phyloP scores from a whole-genome alignment of 257 asterid species.

The Lantana camara region DNA sequence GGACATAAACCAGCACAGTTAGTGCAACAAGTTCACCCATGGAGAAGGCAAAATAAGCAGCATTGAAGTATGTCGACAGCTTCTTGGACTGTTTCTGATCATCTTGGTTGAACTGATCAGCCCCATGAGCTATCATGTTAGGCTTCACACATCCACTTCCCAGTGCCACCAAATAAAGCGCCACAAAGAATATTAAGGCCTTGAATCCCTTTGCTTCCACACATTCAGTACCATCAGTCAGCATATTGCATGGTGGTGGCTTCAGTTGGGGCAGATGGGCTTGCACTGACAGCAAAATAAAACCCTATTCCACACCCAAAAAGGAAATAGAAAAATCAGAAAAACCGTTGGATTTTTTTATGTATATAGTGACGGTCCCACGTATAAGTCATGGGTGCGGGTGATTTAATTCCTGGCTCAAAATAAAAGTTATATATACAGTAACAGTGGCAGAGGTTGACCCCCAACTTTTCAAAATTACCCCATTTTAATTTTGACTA shows the following conservation, averaged over 20 bases:
- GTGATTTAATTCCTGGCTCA: too few species aligned
- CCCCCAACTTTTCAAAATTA: too few species aligned
- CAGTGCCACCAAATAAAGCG: constrained; percentile 83
- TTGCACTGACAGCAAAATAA: constrained; percentile 82
- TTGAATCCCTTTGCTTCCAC: constrained; percentile 73
- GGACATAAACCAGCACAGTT: constrained; percentile 80
- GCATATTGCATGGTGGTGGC: constrained; percentile 73
- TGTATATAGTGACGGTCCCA: too few species aligned
- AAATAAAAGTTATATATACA: too few species aligned
- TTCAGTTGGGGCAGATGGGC: constrained; percentile 94
- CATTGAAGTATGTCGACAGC: constrained; percentile 83
- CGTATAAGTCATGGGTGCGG: too few species aligned
- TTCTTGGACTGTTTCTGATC: constrained; percentile 58
- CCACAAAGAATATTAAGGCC: constrained; percentile 67
- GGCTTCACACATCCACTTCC: constrained; percentile 99
- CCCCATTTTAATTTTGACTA: too few species aligned
- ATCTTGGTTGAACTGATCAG: constrained; percentile 69
- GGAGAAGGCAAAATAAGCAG: constrained; percentile 92
- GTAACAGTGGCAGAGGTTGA: too few species aligned
- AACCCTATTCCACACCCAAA: constrained; percentile 49
- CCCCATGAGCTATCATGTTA: constrained; percentile 94
- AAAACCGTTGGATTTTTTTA: background rate
- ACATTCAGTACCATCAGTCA: constrained; percentile 39
- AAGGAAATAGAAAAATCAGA: background rate
- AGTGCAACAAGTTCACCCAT: constrained; percentile 80